Percentiles rank a stretch among this genome's conserved stretches.
Evolutionary conservation across 768 basidiomycete genomes (phyloP).

Genomic region (Gloeophyllum trabeum): DNA sequence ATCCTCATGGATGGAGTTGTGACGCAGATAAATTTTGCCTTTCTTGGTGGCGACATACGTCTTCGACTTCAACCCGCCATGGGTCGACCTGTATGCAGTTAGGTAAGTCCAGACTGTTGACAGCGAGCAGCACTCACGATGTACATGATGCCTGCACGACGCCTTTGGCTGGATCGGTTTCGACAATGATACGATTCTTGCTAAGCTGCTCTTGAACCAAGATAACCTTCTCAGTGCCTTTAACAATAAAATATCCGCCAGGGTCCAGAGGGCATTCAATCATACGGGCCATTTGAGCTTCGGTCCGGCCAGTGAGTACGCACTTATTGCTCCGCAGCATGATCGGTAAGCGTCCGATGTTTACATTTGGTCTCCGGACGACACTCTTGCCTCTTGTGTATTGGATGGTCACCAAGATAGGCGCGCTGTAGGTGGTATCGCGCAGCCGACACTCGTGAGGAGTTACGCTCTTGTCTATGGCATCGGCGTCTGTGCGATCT

Average conservation of each 20-base stretch:
- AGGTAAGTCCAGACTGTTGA: too few species aligned
- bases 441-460: slow-evolving; percentile 96
- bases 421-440: slow-evolving; percentile 90
- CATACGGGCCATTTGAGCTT: slow-evolving; percentile 85
- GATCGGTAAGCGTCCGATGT: slow-evolving; percentile 87
- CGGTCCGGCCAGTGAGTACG: slow-evolving; percentile 66
- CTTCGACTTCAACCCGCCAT: slow-evolving; percentile 86
- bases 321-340: slow-evolving; percentile 97
- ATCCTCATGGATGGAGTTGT: slow-evolving; percentile 96
- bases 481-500: slow-evolving; percentile 73
- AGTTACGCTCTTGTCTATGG: slow-evolving; percentile 74
- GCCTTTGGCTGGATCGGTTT: slow-evolving; percentile 83
- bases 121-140: slow-evolving; percentile 46
- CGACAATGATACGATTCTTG: slow-evolving; percentile 99
- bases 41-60: slow-evolving; percentile 96
- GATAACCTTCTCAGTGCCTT: slow-evolving; percentile 98
- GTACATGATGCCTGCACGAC: slow-evolving; percentile 93
- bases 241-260: slow-evolving; percentile 99
- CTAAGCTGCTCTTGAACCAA: slow-evolving; percentile 97
- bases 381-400: slow-evolving; percentile 89
- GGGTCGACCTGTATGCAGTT: slow-evolving; percentile 46
- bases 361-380: slow-evolving; percentile 71
- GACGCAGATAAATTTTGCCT: slow-evolving; percentile 88
- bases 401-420: slow-evolving; percentile 87
- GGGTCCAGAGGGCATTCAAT: slow-evolving; percentile 96